Evolutionary conservation across 1,284 basidiomycete genomes (phyloP), one percentile per base, ranked within the genome.

Genomic region (Sanguinoderma infundibulare): DNA sequence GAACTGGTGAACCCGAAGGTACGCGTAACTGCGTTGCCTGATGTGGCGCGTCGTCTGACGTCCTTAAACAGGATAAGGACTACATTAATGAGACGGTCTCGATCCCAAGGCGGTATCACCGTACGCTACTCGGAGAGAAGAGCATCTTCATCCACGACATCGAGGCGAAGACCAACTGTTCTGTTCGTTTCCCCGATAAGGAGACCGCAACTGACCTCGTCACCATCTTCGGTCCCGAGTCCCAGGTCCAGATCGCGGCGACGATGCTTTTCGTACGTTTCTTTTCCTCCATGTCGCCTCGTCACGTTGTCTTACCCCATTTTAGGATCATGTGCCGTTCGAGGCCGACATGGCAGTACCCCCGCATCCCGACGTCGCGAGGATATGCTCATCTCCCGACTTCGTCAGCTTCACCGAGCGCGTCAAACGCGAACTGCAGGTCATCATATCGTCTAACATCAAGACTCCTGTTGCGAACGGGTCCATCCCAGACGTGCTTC

Each of bases 81-180:
- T 98, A 94, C 77, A 91, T 96, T 62, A 90, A 92, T 69, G 96
- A 98, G 78, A 94, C 92, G 17, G 89, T 98, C 54, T 88, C 90
- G 32, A 96, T 99, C 73, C 95, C 96, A 62, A 86, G 96, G 57
- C 87, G 94, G 65, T 98, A 98, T 78, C 97, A 99, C 73, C 91
- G 97, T 62, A 96, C 94, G 22, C 81, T 99, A 10, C 83, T 98
- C 14, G 96, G 96, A 63, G 96, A 98, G 78, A 98, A 98, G 81
- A 90, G 89, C 70, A 96, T 98, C 69, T 98, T 98, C 76, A 95
- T 98, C 63, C 95, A 91, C 70, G 96, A 99, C 74, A 98, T 98
- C 69, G 96, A 98, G 78, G 85, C 86, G 59, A 98, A 98, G 83
- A 98, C 96, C 15, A 98, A 96, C 74, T 98, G 94, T 52, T 86